Evolutionary conservation across 2,329 filamentous ascomycete species (phyloP).

Genomic region (Aspergillus fijiensis): DNA sequence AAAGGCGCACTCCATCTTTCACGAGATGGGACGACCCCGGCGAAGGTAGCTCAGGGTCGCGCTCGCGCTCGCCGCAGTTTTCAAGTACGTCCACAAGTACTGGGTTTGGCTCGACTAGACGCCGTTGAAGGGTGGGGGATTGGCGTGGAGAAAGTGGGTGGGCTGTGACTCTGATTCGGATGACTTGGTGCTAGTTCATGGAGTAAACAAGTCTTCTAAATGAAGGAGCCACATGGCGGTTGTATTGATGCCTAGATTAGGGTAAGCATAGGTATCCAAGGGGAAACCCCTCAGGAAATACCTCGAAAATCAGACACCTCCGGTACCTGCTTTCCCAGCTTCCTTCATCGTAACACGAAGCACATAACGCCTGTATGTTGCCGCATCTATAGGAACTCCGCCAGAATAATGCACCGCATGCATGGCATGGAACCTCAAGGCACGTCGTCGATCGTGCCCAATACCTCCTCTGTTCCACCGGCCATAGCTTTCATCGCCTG

Average conservation of each 20-base stretch:
- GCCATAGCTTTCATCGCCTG: constrained; percentile 26
- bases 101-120: constrained; percentile 48
- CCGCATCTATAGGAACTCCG: background rate
- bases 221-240: background rate
- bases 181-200: background rate
- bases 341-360: background rate
- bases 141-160: background rate
- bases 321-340: background rate
- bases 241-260: background rate
- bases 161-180: background rate
- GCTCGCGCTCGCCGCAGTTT: constrained; percentile 32
- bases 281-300: background rate
- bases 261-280: background rate
- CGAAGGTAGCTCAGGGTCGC: constrained; percentile 35
- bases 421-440: constrained; percentile 18
- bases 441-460: constrained; percentile 41
- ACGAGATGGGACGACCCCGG: constrained; percentile 27
- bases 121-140: constrained; percentile 28
- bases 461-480: constrained; percentile 42
- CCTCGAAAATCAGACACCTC: background rate
- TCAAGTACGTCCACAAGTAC: constrained; percentile 39
- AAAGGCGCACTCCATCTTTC: constrained; percentile 17
- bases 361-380: background rate
- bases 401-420: background rate
- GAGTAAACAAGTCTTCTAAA: background rate